A percentile compares a stretch with the other conserved stretches of the same genome.
Evolutionary conservation across 768 basidiomycete species (phyloP).

Genomic region (Termitomyces sp.): DNA sequence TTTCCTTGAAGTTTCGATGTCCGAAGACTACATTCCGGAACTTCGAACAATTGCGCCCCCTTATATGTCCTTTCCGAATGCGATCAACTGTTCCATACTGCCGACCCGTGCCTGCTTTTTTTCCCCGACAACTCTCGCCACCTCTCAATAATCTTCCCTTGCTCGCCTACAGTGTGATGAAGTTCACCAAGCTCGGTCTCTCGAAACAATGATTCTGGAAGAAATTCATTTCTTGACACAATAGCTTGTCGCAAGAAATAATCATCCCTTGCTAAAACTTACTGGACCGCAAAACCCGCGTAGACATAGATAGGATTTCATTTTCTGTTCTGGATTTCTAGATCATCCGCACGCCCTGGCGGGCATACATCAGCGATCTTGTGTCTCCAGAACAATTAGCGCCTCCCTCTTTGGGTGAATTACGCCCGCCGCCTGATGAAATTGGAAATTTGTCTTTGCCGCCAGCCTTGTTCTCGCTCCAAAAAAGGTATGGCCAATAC

Average conservation of each 20-base stretch:
- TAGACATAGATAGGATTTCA: too few relatives aligned
- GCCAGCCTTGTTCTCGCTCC: neutral
- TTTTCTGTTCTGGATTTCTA: too few relatives aligned
- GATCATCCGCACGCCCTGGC: neutral
- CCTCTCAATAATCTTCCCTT: neutral
- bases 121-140: too few relatives aligned
- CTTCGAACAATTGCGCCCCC: too few relatives aligned
- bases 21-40: too few relatives aligned
- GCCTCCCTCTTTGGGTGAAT: neutral
- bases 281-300: neutral
- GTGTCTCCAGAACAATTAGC: neutral
- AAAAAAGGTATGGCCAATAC: neutral
- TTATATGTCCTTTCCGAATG: too few relatives aligned
- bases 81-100: too few relatives aligned
- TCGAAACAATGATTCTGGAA: neutral
- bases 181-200: neutral
- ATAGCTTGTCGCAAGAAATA: neutral
- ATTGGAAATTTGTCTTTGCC: neutral
- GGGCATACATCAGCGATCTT: neutral
- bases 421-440: neutral
- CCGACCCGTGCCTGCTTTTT: too few relatives aligned
- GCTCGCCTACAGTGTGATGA: neutral
- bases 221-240: neutral
- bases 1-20: too few relatives aligned
- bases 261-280: neutral